A percentile compares a stretch with the other conserved stretches of the same genome.
Conservation (phyloP, 164 flowering plant genomes). For the Vitis amurensis region DNA sequence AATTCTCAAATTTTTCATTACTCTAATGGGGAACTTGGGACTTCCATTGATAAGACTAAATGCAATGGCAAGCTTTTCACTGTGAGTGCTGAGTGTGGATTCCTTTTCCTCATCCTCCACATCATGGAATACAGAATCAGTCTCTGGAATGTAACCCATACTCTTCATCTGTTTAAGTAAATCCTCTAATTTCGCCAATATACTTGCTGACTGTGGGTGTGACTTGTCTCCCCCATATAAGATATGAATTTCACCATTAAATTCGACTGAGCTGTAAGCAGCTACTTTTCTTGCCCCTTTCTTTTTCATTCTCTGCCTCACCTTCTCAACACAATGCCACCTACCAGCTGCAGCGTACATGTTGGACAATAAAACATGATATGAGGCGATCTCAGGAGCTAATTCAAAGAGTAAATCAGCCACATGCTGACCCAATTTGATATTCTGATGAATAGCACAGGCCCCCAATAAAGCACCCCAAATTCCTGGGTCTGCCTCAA, state of each 20-base stretch:
- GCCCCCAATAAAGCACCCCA: slow-evolving; percentile 51
- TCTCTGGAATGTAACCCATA: slow-evolving; percentile 34
- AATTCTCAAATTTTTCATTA: slow-evolving; percentile 43
- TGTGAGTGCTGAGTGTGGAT: slow-evolving; percentile 29
- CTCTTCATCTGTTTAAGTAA: slow-evolving; percentile 27
- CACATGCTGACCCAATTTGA: slow-evolving; percentile 31
- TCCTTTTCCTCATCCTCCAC: slow-evolving; percentile 48
- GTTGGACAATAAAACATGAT: slow-evolving; percentile 43
- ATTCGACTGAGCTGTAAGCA: slow-evolving; percentile 39
- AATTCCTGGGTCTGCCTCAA: slow-evolving; percentile 37
- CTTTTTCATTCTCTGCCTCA: slow-evolving; percentile 34
- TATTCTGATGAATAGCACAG: slow-evolving; percentile 36
- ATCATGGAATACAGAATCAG: slow-evolving; percentile 38
- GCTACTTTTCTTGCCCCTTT: slow-evolving; percentile 33
- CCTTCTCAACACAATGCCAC: slow-evolving; percentile 34
- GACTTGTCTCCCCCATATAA: slow-evolving; percentile 39
- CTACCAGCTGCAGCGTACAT: slow-evolving; percentile 42
- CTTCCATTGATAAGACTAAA: slow-evolving; percentile 35
- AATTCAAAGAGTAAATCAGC: slow-evolving; percentile 38
- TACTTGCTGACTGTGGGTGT: slow-evolving; percentile 29
- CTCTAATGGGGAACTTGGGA: slow-evolving; percentile 31
- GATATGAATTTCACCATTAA: slow-evolving; percentile 27
- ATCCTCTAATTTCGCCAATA: slow-evolving; percentile 33
- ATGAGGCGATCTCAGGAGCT: slow-evolving; percentile 35
- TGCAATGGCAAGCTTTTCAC: slow-evolving; percentile 49